Percentiles rank a stretch among this genome's conserved stretches.
phyloP scores from a whole-genome alignment of 2,329 filamentous ascomycete species.

The Leptodontidium sp. region DNA sequence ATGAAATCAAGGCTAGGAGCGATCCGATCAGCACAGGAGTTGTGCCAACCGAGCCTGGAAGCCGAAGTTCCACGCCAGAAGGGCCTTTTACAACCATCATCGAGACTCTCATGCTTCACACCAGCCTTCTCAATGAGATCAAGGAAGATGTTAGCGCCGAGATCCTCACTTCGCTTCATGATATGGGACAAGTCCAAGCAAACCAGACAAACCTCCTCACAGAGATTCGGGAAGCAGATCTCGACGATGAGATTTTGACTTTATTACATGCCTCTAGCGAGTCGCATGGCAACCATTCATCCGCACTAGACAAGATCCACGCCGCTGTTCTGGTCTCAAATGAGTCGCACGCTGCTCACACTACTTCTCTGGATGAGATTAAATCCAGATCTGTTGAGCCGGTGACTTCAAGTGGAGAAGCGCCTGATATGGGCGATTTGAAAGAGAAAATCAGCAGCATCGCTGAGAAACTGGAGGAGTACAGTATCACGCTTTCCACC shows the following conservation, averaged over 20 bases:
- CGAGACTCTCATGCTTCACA: conserved; percentile 37
- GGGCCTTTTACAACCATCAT: conserved; percentile 11
- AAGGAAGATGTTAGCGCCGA: conserved; percentile 46
- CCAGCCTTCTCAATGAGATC: conserved; percentile 41
- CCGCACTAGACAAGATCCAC: conserved; percentile 33
- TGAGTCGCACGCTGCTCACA: conserved; percentile 30
- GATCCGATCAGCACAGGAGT: conserved; percentile 22
- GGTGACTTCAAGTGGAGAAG: neutral
- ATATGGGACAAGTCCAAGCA: conserved; percentile 36
- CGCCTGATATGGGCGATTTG: neutral
- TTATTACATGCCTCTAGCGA: conserved; percentile 42
- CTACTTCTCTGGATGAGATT: conserved; percentile 30
- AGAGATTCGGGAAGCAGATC: conserved; percentile 42
- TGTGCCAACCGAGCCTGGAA: conserved; percentile 14
- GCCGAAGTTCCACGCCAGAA: neutral
- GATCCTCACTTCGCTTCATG: conserved; percentile 44
- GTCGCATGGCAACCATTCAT: conserved; percentile 33
- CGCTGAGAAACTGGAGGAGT: conserved; percentile 22
- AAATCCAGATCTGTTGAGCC: conserved; percentile 29
- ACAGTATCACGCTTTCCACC: conserved; percentile 25
- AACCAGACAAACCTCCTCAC: conserved; percentile 35
- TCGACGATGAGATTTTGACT: conserved; percentile 46
- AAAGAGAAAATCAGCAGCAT: conserved; percentile 9
- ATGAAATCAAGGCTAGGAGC: conserved; percentile 30
- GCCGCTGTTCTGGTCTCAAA: conserved; percentile 32